These are phyloP conservation scores for Colletotrichum eremochloae DNA, from an alignment of 2,329 filamentous ascomycete genomes.

Conservation along the genomic window DNA sequence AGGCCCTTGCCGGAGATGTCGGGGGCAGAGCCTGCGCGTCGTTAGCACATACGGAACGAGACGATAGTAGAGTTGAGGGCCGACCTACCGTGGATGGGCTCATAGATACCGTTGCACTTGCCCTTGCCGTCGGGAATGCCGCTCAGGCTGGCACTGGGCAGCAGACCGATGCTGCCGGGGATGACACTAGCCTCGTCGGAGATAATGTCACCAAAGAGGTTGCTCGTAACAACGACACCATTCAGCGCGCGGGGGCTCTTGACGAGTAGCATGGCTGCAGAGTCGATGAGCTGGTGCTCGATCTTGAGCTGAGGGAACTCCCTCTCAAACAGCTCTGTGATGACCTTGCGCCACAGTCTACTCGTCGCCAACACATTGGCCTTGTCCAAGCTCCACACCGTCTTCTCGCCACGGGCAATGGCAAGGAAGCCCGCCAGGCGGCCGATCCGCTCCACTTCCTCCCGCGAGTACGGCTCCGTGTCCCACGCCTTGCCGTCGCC, in stretches of 20 bases:
- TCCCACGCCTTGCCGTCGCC: slow-evolving; percentile 83
- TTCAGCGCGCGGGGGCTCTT: slow-evolving; percentile 92
- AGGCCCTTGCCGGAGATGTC: slow-evolving; percentile 94
- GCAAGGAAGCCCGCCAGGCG: slow-evolving; percentile 86
- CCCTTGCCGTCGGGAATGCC: slow-evolving; percentile 88
- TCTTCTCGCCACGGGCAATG: slow-evolving; percentile 76
- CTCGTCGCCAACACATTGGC: slow-evolving; percentile 95
- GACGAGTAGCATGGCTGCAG: slow-evolving; percentile 97
- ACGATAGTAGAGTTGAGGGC: not conserved
- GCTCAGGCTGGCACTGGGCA: slow-evolving; percentile 89
- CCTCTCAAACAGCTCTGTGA: slow-evolving; percentile 84
- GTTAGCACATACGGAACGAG: not conserved
- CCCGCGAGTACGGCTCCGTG: slow-evolving; percentile 86
- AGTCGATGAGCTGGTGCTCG: slow-evolving; percentile 93
- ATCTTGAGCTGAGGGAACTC: slow-evolving; percentile 91
- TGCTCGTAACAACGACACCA: slow-evolving; percentile 92
- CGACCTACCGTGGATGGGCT: slow-evolving; percentile 89
- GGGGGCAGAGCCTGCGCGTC: slow-evolving; percentile 80
- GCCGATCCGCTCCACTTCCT: slow-evolving; percentile 90
- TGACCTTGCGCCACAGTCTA: slow-evolving; percentile 88
- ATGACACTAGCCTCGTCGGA: slow-evolving; percentile 96
- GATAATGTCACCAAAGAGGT: slow-evolving; percentile 96
- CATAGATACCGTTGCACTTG: slow-evolving; percentile 93
- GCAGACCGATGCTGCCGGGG: slow-evolving; percentile 87
- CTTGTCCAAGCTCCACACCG: slow-evolving; percentile 91